Evolutionary conservation across 306 rosid species (phyloP).

Genomic region (Rosa persica): DNA sequence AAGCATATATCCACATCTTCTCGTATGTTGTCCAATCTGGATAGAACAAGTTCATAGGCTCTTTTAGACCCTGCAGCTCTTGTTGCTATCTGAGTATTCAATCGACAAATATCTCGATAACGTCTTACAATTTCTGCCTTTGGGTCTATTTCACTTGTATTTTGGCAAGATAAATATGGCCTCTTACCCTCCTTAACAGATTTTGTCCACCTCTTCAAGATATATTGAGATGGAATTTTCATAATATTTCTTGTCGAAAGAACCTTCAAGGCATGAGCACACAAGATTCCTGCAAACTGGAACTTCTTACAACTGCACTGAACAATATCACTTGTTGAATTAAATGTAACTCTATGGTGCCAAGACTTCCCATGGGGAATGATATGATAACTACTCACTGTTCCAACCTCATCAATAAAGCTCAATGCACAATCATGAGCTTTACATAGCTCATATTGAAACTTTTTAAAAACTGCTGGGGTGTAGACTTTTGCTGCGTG

Average conservation of each 20-base stretch:
- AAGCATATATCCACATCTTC: background rate
- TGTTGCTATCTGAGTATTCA: background rate
- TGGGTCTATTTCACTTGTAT: background rate
- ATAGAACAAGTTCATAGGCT: background rate
- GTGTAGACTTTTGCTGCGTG: background rate
- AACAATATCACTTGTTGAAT: background rate
- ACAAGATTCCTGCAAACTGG: background rate
- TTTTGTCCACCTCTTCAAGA: background rate
- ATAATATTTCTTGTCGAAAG: background rate
- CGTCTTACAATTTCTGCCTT: background rate
- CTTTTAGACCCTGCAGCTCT: background rate
- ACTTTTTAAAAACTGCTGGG: background rate
- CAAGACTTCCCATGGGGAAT: background rate
- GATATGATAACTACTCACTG: background rate
- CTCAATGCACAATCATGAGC: background rate
- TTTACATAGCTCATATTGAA: background rate
- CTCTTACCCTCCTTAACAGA: background rate
- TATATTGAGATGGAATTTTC: background rate
- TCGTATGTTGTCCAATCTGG: background rate
- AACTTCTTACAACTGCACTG: background rate
- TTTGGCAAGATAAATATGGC: background rate
- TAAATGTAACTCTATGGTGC: background rate
- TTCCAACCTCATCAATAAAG: background rate
- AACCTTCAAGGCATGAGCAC: background rate
- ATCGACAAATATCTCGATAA: background rate